Percentiles rank a stretch among this genome's conserved stretches.
phyloP scores from a whole-genome alignment of 2,329 filamentous ascomycete species.

The Alternaria sp. region DNA sequence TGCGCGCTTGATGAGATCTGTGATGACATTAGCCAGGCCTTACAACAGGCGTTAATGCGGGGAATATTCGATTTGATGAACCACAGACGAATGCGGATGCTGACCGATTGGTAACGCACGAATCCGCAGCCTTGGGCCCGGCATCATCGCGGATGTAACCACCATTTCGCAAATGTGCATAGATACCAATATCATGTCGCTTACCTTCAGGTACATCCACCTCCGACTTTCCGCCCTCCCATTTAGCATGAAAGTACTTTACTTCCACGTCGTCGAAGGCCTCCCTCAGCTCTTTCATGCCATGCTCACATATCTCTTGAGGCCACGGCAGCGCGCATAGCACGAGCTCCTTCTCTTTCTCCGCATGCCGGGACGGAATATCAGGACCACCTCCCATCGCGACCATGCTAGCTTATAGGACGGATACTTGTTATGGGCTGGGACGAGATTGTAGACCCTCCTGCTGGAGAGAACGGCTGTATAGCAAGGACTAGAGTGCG shows the following conservation, averaged over 20 bases:
- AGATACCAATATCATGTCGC: neutral
- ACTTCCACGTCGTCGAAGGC: constrained; percentile 46
- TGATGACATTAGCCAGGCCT: neutral
- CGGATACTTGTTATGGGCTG: neutral
- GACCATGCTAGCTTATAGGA: constrained; percentile 26
- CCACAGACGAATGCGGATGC: neutral
- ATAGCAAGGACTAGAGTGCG: neutral
- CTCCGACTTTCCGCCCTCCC: constrained; percentile 51
- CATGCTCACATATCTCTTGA: constrained; percentile 30
- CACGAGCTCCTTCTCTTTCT: constrained; percentile 45
- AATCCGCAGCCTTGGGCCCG: neutral
- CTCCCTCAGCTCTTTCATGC: constrained; percentile 36
- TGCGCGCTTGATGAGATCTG: constrained; percentile 53
- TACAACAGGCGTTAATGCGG: neutral
- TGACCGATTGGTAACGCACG: neutral
- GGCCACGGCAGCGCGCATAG: constrained; percentile 56
- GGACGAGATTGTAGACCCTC: neutral
- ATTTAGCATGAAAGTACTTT: constrained; percentile 37
- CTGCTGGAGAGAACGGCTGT: neutral
- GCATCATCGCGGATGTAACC: neutral
- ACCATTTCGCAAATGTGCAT: neutral
- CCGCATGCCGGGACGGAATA: constrained; percentile 35
- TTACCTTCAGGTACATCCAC: constrained; percentile 53
- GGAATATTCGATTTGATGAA: neutral
- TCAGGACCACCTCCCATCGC: constrained; percentile 58